phyloP scores from a whole-genome alignment of 257 asterid genomes.

The Nicotiana attenuata region DNA sequence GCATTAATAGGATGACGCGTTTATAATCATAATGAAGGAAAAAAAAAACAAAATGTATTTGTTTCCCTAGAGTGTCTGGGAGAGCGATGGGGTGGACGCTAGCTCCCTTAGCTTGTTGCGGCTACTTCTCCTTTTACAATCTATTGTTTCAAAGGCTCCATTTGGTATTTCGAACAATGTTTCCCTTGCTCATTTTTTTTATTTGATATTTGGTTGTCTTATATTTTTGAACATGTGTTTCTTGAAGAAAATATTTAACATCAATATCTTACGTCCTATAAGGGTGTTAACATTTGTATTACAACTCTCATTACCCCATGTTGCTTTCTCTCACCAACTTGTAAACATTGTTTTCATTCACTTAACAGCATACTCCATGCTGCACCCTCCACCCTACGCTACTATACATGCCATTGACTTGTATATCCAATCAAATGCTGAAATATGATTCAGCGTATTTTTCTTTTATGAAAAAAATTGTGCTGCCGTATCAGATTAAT shows the following conservation, averaged over 20 bases:
- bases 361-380: not conserved
- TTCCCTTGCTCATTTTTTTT: not conserved
- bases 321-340: not conserved
- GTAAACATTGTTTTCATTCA: not conserved
- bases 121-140: not conserved
- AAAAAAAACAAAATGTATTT: not conserved
- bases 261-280: not conserved
- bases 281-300: not conserved
- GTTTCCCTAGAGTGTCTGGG: not conserved
- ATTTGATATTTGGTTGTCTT: not conserved
- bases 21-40: not conserved
- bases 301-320: not conserved
- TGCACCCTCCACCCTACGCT: not conserved
- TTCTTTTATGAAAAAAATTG: not conserved
- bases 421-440: not conserved
- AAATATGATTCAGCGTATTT: not conserved
- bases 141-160: not conserved
- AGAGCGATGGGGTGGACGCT: not conserved
- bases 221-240: not conserved
- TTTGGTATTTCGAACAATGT: not conserved
- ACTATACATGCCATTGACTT: not conserved
- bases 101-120: not conserved
- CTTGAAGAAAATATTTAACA: not conserved
- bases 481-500: too few relatives aligned
- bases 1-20: not conserved